Conservation (phyloP, 163 green algal species). For the Scenedesmus sp. region DNA sequence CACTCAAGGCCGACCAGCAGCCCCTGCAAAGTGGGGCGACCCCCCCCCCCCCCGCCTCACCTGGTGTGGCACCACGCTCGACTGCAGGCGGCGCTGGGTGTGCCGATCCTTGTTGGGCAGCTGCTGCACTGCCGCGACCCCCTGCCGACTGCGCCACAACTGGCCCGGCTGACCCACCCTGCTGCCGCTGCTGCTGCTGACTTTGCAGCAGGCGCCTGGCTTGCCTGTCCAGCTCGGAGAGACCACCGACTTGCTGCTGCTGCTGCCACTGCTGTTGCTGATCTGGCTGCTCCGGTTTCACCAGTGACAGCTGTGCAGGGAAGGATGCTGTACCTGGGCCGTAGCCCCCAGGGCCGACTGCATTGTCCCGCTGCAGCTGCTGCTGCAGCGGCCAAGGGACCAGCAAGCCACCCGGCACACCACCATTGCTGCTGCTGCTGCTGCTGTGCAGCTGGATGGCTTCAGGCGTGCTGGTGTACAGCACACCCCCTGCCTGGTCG, state of each 20-base stretch:
- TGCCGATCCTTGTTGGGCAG: no score
- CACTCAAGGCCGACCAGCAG: no score
- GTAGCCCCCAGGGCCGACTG: slow-evolving; percentile 4
- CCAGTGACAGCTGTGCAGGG: not conserved
- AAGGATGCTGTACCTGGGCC: slow-evolving; percentile 28
- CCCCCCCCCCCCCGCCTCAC: no score
- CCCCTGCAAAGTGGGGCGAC: not conserved
- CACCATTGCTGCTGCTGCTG: not conserved
- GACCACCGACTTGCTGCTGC: not conserved
- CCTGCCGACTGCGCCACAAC: not conserved
- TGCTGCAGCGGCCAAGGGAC: not conserved
- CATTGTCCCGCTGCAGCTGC: not conserved
- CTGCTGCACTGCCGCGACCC: not conserved
- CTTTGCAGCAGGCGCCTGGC: not conserved
- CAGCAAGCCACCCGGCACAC: not conserved
- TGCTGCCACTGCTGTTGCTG: not conserved
- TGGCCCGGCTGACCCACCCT: not conserved
- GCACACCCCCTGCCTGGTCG: not conserved
- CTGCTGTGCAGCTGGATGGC: not conserved
- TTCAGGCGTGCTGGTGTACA: slow-evolving; percentile 38
- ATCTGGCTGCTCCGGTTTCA: not conserved
- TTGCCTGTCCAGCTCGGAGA: not conserved
- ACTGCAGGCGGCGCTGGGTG: not conserved
- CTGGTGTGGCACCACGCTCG: not conserved
- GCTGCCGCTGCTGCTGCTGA: slow-evolving; percentile 11